Conservation (phyloP, 805 yeast genomes). For the Candida dajiaensis region DNA sequence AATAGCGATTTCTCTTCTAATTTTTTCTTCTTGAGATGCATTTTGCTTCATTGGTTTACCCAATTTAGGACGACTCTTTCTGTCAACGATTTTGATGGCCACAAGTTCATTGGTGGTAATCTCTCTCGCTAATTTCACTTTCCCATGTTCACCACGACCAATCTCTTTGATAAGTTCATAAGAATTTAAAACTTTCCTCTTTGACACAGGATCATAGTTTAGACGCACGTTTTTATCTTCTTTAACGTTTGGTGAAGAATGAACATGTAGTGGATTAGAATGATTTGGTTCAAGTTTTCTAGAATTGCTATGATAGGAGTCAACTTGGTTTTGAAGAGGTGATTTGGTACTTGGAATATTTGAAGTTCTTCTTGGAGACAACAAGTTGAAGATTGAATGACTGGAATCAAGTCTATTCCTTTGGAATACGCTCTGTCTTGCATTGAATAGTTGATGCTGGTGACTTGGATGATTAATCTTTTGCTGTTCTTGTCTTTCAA, state of each 20-base stretch:
- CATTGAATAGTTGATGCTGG: conserved; percentile 27
- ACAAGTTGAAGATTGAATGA: conserved; percentile 14
- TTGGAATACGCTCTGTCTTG: not conserved
- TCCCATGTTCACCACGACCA: conserved; percentile 98
- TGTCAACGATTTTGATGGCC: conserved; percentile 91
- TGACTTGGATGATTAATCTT: conserved; percentile 38
- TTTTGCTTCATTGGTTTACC: conserved; percentile 42
- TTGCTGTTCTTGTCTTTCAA: conserved; percentile 34
- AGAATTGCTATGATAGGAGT: not conserved
- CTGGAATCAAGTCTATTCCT: conserved; percentile 9
- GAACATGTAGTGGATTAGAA: conserved; percentile 22
- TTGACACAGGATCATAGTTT: conserved; percentile 84
- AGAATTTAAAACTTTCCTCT: conserved; percentile 76
- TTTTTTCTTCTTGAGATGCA: conserved; percentile 57
- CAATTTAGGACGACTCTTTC: conserved; percentile 52
- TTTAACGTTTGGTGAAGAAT: conserved; percentile 46
- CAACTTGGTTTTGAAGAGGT: conserved; percentile 10
- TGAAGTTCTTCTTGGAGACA: conserved; percentile 8
- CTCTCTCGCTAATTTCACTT: conserved; percentile 86
- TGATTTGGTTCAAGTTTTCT: conserved; percentile 20
- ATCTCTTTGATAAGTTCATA: conserved; percentile 84
- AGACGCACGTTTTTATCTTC: conserved; percentile 77
- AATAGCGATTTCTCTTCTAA: conserved; percentile 84
- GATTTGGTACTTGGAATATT: conserved; percentile 11
- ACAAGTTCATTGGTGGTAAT: conserved; percentile 56